Base-by-base conservation (phyloP, 2,329 filamentous ascomycete species). In the Fusarium robinianum region DNA sequence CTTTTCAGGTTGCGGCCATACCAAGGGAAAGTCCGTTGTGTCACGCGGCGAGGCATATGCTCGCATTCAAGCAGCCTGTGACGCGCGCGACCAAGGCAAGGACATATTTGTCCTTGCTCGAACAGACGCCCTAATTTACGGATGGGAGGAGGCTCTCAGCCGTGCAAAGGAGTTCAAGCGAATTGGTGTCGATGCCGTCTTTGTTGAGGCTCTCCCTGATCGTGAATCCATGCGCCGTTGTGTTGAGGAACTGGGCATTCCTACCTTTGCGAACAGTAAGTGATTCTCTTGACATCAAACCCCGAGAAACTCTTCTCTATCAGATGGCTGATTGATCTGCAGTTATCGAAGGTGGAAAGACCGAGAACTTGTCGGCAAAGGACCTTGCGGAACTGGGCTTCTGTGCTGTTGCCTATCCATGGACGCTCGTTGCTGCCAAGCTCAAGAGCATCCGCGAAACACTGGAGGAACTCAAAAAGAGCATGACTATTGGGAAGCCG, bases 81-180 rank as follows among this genome's bases (percentile, higher is more conserved):
- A 75, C 39, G 72, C 74, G 4, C 62, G 72, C 6, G 63, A 75
- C 36, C 62, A 73, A 38, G 72, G 72, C 1, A 51, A 58, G 0
- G 73, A 76, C 31, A 74, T 76, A 15, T 73, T 71, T 14, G 63
- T 76, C 22, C 60, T 76, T 1, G 72, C 72, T 0, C 64, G 73
- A 5, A 76, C 73, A 0, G 74, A 77, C 31, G 54, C 67, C 2
- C 53, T 70, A 5, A 70, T 71, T 33, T 61, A 60, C 8, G 67
- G 71, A 3, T 75, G 67, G 63, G 72, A 75, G 3, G 74, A 76
- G 50, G 72, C 72, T 5, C 61, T 75, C 26, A 51, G 62, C 0
- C 64, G 73, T 0, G 72, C 67, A 0, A 60, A 67, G 19, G 64
- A 72, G 46, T 72, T 72, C 49, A 67, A 64, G 19, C 51, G 63